Base-by-base conservation (phyloP, 2,329 filamentous ascomycete species). In the Aspergillus felis region DNA sequence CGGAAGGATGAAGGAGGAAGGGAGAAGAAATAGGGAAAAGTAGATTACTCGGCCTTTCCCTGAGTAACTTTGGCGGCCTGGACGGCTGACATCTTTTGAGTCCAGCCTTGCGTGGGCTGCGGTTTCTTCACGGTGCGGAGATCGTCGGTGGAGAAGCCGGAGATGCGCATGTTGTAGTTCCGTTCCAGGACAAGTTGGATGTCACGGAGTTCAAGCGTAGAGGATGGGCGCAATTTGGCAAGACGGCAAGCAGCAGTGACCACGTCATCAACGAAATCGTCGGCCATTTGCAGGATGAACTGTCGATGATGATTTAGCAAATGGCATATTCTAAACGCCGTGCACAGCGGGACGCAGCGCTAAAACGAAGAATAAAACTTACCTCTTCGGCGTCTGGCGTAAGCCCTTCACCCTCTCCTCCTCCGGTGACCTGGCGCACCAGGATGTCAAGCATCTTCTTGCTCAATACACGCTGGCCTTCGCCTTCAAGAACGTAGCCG, bases 391-490 rank as follows among this genome's bases (percentile, higher is more conserved):
- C 93, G 66, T 97, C 94, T 0, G 94, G 91, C 28, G 91, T 91
- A 63, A 97, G 78, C 41, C 87, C 84, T 70, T 93, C 91, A 59
- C 86, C 87, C 62, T 90, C 88, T 50, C 85, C 84, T 27, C 86
- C 87, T 54, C 92, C 92, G 38, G 91, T 96, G 58, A 97, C 92
- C 75, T 97, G 93, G 52, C 92, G 86, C 8, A 97, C 92, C 41
- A 99, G 82, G 72, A 97, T 93, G 69, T 99, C 92, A 44, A 99
- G 82, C 78, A 96, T 97, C 79, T 96, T 95, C 84, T 97, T 97
- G 78, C 89, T 95, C n/a, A 99, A 81, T 1, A 99, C 89, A 47
- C 92, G 88, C 68, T 97, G 92, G 27, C 91, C 92, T 70, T 96
- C 92, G 29, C 91, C 90, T 71, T 97, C 93, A 57, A 97, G 87